Conservation (phyloP, 176 grass and related monocot species). For the Pontederia paniculata region DNA sequence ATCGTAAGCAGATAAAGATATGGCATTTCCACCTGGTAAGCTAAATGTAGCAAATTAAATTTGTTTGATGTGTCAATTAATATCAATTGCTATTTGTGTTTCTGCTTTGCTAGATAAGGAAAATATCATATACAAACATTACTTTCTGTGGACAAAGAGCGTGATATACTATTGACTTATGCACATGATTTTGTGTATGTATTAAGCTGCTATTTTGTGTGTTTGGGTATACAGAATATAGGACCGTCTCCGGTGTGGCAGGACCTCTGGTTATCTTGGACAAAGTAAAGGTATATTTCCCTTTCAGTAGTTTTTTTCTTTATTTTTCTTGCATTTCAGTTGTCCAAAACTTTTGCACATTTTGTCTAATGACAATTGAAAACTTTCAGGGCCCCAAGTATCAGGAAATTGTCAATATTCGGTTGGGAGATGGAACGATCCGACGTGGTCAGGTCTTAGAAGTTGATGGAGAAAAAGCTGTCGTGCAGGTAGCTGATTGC, state of each 20-base stretch:
- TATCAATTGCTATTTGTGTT: no score
- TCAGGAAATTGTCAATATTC: conserved; percentile 99
- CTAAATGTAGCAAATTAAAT: no score
- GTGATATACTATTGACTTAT: background rate
- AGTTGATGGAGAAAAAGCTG: conserved; percentile 98
- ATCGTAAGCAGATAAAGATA: background rate
- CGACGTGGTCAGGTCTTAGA: conserved; percentile 98
- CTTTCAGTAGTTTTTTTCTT: background rate
- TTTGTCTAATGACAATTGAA: conserved; percentile 15
- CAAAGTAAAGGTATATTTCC: conserved; percentile 79
- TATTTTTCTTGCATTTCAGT: background rate
- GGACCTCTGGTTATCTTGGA: conserved; percentile 98
- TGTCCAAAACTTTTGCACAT: background rate
- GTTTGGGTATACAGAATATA: conserved; percentile 59
- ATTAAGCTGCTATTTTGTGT: background rate
- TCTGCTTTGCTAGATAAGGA: no score
- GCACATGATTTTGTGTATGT: background rate
- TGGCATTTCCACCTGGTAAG: no score
- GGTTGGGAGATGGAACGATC: conserved; percentile 85
- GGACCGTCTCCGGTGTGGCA: conserved; percentile 92
- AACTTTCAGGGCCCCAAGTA: conserved; percentile 81
- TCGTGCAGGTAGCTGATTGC: conserved; percentile 66
- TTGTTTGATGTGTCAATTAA: no score
- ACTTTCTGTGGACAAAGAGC: background rate
- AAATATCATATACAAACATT: no score